Evolutionary conservation across 768 basidiomycete genomes (phyloP).

Genomic region (Auriscalpium vulgare): DNA sequence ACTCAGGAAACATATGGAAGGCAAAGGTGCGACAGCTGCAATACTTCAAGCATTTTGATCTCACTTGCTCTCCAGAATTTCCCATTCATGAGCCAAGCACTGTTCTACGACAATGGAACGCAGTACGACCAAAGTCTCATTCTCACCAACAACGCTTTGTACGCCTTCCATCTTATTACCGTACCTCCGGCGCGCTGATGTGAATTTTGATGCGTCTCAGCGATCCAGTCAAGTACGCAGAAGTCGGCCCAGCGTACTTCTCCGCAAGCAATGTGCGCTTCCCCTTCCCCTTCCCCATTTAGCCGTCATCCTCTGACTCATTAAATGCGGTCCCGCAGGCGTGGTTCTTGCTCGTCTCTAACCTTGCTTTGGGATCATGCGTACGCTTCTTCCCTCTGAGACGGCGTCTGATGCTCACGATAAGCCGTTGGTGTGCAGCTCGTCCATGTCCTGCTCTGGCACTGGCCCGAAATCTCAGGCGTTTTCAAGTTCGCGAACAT

Average conservation of each 20-base stretch:
- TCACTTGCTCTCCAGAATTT: slow-evolving; percentile 14
- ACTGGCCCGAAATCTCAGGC: slow-evolving; percentile 22
- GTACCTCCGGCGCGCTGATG: slow-evolving; percentile 12
- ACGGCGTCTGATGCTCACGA: not conserved
- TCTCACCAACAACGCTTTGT: slow-evolving; percentile 20
- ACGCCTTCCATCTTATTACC: slow-evolving; percentile 11
- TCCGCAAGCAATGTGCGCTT: slow-evolving; percentile 23
- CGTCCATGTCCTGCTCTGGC: slow-evolving; percentile 29
- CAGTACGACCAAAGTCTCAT: slow-evolving; percentile 24
- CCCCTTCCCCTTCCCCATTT: not conserved
- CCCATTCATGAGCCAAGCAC: slow-evolving; percentile 23
- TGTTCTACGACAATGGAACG: slow-evolving; percentile 17
- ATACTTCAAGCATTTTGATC: not conserved
- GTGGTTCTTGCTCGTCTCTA: slow-evolving; percentile 26
- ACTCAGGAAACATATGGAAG: slow-evolving; percentile 6
- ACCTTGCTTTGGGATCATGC: slow-evolving; percentile 26
- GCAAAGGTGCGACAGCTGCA: slow-evolving; percentile 3
- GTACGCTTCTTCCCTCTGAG: not conserved
- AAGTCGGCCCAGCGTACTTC: slow-evolving; percentile 26
- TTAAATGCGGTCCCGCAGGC: slow-evolving; percentile 8
- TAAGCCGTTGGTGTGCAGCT: not conserved
- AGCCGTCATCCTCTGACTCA: not conserved
- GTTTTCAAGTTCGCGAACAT: not conserved
- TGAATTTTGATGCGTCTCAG: slow-evolving; percentile 1
- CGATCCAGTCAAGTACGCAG: slow-evolving; percentile 17